These are phyloP conservation scores for Neonectria sp. DNA, from an alignment of 2,329 filamentous ascomycete genomes.

Conservation along the genomic window DNA sequence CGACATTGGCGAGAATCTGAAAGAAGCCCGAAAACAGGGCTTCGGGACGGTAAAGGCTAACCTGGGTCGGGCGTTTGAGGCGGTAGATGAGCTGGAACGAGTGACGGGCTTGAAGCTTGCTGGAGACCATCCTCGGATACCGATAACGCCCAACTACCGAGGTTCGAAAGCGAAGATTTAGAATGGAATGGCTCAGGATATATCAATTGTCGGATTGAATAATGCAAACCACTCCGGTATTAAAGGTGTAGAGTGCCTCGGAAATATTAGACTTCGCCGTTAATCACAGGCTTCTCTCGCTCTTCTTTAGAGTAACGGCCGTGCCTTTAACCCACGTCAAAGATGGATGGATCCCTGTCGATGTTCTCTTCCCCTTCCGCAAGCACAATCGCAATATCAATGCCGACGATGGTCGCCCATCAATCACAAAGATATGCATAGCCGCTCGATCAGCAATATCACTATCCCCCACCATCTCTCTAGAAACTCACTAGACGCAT, in stretches of 20 bases:
- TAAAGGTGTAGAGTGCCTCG: constrained; percentile 29
- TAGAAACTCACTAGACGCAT: background rate
- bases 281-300: constrained; percentile 48
- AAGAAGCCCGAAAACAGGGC: constrained; percentile 80
- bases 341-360: no score
- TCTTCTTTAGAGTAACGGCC: constrained; percentile 35
- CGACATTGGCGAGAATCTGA: constrained; percentile 95
- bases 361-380: no score
- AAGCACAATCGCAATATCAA: no score
- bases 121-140: constrained; percentile 67
- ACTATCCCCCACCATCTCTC: background rate
- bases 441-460: background rate
- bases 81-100: constrained; percentile 85
- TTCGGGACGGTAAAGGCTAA: constrained; percentile 89
- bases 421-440: background rate
- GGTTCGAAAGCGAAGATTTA: constrained; percentile 60
- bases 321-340: no score
- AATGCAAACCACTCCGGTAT: constrained; percentile 9
- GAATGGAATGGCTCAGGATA: background rate
- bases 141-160: constrained; percentile 57
- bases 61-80: constrained; percentile 83
- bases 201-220: no score
- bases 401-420: no score
- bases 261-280: constrained; percentile 48
- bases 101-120: constrained; percentile 78